These are phyloP conservation scores for Colletotrichum falcatum DNA, from an alignment of 2,329 filamentous ascomycete species.

Conservation along the genomic window DNA sequence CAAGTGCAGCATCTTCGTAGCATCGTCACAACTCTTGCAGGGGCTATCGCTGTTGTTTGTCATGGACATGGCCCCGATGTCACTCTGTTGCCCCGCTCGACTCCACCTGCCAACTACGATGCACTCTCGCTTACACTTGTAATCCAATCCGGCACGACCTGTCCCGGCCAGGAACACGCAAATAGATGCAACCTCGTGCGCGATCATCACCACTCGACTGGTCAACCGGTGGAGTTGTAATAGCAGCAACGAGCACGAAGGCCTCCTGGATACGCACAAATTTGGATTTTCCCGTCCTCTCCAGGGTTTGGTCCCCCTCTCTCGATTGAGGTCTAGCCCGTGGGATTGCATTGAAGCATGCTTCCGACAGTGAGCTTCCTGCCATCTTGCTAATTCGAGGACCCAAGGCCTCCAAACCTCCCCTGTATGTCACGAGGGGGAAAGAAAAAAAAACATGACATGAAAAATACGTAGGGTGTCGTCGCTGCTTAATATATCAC, in stretches of 20 bases:
- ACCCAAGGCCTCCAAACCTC: conserved; percentile 19
- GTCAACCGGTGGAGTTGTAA: conserved; percentile 13
- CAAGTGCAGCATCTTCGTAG: conserved; percentile 26
- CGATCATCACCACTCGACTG: conserved; percentile 32
- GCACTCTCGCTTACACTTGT: conserved; percentile 35
- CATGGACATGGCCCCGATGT: conserved; percentile 8
- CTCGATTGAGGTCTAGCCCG: conserved; percentile 30
- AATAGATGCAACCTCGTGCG: conserved; percentile 26
- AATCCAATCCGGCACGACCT: conserved; percentile 23
- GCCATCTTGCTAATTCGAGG: conserved; percentile 2
- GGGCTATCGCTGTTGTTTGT: conserved; percentile 17
- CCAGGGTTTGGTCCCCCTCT: conserved; percentile 16
- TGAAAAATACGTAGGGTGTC: conserved; percentile 15
- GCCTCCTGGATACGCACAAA: conserved; percentile 18
- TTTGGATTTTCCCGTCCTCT: conserved; percentile 11
- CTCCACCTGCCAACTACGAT: conserved; percentile 32
- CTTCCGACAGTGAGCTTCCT: conserved; percentile 17
- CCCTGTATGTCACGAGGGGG: conserved; percentile 20
- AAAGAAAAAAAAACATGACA: neutral
- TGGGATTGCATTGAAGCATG: conserved; percentile 17
- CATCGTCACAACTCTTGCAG: conserved; percentile 11
- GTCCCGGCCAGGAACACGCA: conserved; percentile 25
- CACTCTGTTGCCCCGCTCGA: conserved; percentile 19
- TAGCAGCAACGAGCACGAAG: conserved; percentile 17
- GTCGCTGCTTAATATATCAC: conserved; percentile 25